These are phyloP conservation scores for Sphaerulina populicola DNA, from an alignment of 2,329 filamentous ascomycete genomes.

Conservation along the genomic window DNA sequence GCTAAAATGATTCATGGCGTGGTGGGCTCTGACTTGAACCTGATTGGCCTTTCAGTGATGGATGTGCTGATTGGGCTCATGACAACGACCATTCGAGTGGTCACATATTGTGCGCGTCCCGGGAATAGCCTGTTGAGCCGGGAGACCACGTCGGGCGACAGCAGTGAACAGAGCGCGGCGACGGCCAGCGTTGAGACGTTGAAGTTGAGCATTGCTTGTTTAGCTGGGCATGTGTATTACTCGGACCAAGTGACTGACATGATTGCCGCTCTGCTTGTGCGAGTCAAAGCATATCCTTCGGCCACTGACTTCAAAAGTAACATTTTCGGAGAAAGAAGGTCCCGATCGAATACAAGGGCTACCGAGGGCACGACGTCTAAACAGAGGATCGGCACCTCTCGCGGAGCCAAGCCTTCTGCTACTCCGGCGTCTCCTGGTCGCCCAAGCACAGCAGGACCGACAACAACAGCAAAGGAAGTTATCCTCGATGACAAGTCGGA, in stretches of 20 bases:
- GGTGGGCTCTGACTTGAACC: constrained; percentile 77
- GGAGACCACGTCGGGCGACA: constrained; percentile 1
- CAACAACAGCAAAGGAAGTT: not conserved
- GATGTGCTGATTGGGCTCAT: constrained; percentile 81
- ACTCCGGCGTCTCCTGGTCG: constrained; percentile 5
- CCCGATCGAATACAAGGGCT: constrained; percentile 9
- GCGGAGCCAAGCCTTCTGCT: constrained; percentile 8
- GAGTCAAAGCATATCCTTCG: constrained; percentile 56
- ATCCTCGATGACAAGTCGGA: constrained; percentile 33
- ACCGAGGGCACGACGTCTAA: constrained; percentile 12
- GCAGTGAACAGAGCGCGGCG: constrained; percentile 8
- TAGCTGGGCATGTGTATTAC: constrained; percentile 94
- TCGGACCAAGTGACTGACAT: constrained; percentile 93
- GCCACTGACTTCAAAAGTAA: constrained; percentile 26
- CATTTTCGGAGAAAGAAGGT: constrained; percentile 10
- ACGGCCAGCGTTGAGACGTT: constrained; percentile 40
- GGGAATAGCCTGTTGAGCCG: not conserved
- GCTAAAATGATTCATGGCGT: constrained; percentile 73
- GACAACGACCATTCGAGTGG: constrained; percentile 54
- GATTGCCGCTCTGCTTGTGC: constrained; percentile 69
- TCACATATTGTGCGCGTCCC: constrained; percentile 10
- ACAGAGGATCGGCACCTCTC: constrained; percentile 23
- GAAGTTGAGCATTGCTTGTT: constrained; percentile 75
- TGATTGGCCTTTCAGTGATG: constrained; percentile 94
- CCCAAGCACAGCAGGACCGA: constrained; percentile 1